Base-by-base conservation (phyloP, 148 eudicot species). In the Spergularia marina region DNA sequence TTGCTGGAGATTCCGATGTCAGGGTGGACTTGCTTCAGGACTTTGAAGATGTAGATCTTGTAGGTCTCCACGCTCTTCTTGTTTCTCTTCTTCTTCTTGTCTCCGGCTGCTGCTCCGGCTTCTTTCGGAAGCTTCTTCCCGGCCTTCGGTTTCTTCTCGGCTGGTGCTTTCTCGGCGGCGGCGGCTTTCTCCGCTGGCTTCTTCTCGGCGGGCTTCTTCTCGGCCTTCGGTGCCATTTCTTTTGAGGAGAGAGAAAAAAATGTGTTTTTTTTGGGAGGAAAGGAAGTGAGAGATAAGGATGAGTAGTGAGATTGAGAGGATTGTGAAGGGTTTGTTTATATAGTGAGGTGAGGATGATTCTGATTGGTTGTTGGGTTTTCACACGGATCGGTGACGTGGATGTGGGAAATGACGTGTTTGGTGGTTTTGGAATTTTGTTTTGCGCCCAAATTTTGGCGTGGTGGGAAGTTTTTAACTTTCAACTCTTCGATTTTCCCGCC, bases 1-100 rank as follows among this genome's bases (percentile, higher is more conserved):
- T 85, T 85, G 81, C 86, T 83, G 0, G 89, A 83, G 41, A 86
- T 86, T 6, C 89, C 89, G 12, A 86, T 86, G 58, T 86, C 89
- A 1, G 89, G 89, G 44, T 85, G 88, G 0, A 85, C 88, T 52
- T 85, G 88, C 76, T 85, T 85, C 61, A 85, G 69, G 60, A 85
- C 88, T 76, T 85, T 85, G 84, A 85, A 85, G 78, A 85, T 85
- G 80, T 85, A 85, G 77, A 85, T 85, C 88, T 83, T 85, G 86
- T 85, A 83, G 0, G 88, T 85, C 63, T 85, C 88, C 0, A 83
- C 84, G 77, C 84, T 85, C 79, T 85, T 85, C 83, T 85, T 85
- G 65, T 68, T 3, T 57, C 86, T 69, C 84, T 85, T 85, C 88
- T 85, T 85, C 82, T 83, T 85, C 85, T 85, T 85, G 65, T 85